phyloP scores from a whole-genome alignment of 345 rosid species.

The Populus simonii region DNA sequence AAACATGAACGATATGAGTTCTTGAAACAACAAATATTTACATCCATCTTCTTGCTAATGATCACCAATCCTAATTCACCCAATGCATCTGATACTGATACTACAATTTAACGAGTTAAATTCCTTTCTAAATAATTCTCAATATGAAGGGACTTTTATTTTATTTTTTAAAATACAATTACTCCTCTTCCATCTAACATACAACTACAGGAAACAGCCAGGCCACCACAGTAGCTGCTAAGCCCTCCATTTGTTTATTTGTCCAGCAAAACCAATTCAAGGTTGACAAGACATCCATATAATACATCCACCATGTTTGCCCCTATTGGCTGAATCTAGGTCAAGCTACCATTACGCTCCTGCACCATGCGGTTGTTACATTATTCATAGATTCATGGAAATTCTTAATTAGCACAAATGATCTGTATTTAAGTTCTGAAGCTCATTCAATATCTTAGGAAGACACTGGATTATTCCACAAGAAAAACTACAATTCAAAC shows the following conservation, averaged over 20 bases:
- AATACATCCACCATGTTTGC: not conserved
- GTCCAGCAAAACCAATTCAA: not conserved
- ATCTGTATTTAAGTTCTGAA: not conserved
- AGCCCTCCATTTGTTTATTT: not conserved
- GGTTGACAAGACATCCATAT: not conserved
- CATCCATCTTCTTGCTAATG: not conserved
- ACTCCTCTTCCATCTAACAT: too few species aligned
- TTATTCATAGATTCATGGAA: not conserved
- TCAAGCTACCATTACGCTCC: not conserved
- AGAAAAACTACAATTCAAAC: not conserved
- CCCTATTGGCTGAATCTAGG: not conserved
- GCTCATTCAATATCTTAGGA: not conserved
- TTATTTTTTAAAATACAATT: not conserved
- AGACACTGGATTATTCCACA: not conserved
- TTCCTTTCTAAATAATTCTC: not conserved
- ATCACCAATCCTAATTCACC: not conserved
- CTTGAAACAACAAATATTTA: not conserved
- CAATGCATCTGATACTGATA: not conserved
- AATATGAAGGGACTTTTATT: not conserved
- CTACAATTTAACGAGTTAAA: not conserved
- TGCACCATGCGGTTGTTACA: not conserved
- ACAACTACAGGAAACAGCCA: not conserved
- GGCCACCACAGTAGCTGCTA: not conserved
- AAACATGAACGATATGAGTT: not conserved
- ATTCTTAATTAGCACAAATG: not conserved